Evolutionary conservation across 768 basidiomycete species (phyloP).

Genomic region (Suillus luteus): DNA sequence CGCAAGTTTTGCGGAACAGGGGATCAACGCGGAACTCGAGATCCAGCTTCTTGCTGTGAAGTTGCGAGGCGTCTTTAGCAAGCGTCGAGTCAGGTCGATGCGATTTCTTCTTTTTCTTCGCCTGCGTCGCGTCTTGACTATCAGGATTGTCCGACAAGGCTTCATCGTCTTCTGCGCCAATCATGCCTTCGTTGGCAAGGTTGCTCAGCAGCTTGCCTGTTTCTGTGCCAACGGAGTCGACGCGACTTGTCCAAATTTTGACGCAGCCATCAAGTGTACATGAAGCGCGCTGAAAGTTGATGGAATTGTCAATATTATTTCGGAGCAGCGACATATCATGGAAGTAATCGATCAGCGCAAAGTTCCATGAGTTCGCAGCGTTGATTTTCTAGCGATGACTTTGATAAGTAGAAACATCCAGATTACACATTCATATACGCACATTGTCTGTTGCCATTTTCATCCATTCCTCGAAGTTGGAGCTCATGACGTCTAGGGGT

Average conservation of each 20-base stretch:
- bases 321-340: slow-evolving; percentile 96
- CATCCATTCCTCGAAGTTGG: slow-evolving; percentile 99
- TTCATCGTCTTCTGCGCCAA: slow-evolving; percentile 59
- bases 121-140: slow-evolving; percentile 61
- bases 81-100: slow-evolving; percentile 81
- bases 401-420: neutral
- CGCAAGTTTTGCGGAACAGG: slow-evolving; percentile 95
- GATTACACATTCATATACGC: slow-evolving; percentile 32
- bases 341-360: slow-evolving; percentile 98
- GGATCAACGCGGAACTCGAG: slow-evolving; percentile 97
- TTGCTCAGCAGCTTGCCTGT: slow-evolving; percentile 94
- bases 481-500: slow-evolving; percentile 82
- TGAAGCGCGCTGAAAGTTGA: slow-evolving; percentile 99
- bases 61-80: slow-evolving; percentile 79
- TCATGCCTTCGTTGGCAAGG: slow-evolving; percentile 66
- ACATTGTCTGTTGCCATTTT: slow-evolving; percentile 99
- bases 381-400: slow-evolving; percentile 87
- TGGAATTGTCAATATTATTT: slow-evolving; percentile 91
- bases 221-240: slow-evolving; percentile 95
- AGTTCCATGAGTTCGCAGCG: slow-evolving; percentile 95
- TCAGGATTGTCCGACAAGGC: slow-evolving; percentile 62
- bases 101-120: slow-evolving; percentile 59
- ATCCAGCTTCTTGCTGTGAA: slow-evolving; percentile 91
- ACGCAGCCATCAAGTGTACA: slow-evolving; percentile 98
- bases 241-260: slow-evolving; percentile 98